Evolutionary conservation across 2,329 filamentous ascomycete species (phyloP), one percentile per base, ranked within the genome.

Genomic region (Didymella pinodella): DNA sequence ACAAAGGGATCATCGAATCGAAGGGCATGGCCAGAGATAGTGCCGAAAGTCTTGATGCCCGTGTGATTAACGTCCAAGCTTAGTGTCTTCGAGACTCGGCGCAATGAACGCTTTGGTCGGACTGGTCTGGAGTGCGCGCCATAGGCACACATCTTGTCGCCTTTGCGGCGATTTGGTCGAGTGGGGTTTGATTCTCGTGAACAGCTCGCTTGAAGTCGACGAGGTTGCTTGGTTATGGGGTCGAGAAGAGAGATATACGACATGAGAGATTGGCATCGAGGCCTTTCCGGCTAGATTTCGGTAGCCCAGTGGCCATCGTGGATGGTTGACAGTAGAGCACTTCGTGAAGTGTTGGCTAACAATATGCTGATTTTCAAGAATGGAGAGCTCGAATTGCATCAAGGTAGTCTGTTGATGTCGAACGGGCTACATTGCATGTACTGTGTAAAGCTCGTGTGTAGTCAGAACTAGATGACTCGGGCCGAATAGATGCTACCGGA

Each of bases 281-380:
- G 36, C 25, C 18, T 48, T 1, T 48, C 29, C 25, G 52, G 48
- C 32, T 54, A 36, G 44, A 54, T 54, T 6, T 48, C 28, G 43
- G 45, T 54, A 18, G 10, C 52, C 52, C 7, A 43, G n/a, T n/a
- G 44, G 52, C 22, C 22, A 34, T 26, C 45, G 20, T 45, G 22
- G 22, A 22, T 22, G 22, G 22, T 22, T 22, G 22, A 22, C 22
- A 22, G 22, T 22, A 22, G 22, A 22, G 3, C 22, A 22, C 22
- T 22, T 22, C 22, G 22, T 22, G 22, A 22, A 22, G 40, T 6
- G 12, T 28, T 5, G 22, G 38, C 16, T 10, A 14, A 5, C 14
- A 34, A 14, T 11, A 12, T 14, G 31, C 10, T 32, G 31, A 32
- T 38, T 18, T 18, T 7, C 8, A 7, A 18, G 11, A 18, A 18